phyloP scores from a whole-genome alignment of 2,329 filamentous ascomycete species.

The Sclerotinia glacialis region DNA sequence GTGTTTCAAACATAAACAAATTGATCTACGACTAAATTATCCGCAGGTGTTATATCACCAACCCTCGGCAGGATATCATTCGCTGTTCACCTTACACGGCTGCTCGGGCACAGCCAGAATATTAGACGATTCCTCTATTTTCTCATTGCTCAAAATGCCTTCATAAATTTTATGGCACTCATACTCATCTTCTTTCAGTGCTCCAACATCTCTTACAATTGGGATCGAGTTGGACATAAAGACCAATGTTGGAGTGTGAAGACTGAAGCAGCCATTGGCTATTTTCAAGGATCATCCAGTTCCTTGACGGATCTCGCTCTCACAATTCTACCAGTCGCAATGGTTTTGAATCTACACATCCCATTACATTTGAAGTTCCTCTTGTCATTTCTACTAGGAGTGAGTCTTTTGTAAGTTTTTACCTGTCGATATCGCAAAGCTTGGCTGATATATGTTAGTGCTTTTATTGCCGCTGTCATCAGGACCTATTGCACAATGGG shows the following conservation, averaged over 20 bases:
- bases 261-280: background rate
- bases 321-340: conserved; percentile 6
- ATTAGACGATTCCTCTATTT: conserved; percentile 14
- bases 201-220: conserved; percentile 4
- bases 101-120: background rate
- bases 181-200: conserved; percentile 1
- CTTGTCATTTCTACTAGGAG: conserved; percentile 11
- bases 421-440: background rate
- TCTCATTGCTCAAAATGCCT: conserved; percentile 4
- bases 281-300: conserved; percentile 13
- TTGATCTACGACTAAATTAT: background rate
- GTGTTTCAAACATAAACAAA: background rate
- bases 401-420: conserved; percentile 14
- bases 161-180: background rate
- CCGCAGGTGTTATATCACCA: conserved; percentile 12
- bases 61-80: conserved; percentile 15
- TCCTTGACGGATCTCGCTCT: conserved; percentile 16
- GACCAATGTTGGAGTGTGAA: conserved; percentile 1
- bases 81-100: conserved; percentile 8
- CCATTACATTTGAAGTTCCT: conserved; percentile 4
- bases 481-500: conserved; percentile 17
- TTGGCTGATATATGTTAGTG: conserved; percentile 1
- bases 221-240: conserved; percentile 1
- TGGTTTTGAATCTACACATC: conserved; percentile 10
- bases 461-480: conserved; percentile 12